Evolutionary conservation across 2,329 filamentous ascomycete genomes (phyloP), one percentile per base, ranked within the genome.

Genomic region (Fusarium ramigenum): DNA sequence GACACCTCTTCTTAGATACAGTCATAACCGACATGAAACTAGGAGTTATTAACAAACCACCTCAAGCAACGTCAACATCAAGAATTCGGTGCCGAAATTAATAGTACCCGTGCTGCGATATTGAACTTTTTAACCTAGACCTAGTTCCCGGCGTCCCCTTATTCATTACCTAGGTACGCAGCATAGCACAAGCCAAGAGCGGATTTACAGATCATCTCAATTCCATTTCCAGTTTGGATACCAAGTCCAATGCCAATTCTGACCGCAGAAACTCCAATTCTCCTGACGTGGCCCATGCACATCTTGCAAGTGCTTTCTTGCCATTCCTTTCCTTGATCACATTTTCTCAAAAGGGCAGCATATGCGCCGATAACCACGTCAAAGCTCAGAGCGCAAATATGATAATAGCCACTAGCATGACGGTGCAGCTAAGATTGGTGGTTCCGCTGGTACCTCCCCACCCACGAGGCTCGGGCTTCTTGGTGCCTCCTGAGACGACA

Each of bases 351-450:
- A 32, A 34, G 23, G 60, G 18, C 36, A 25, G n/a, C 42, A 36
- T n/a, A 49, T 43, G n/a, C 23, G 60, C 43, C 14, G n/a, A n/a
- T 40, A 23, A 36, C 36, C 15, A 34, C 37, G 53, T 18, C 16
- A 23, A 32, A 21, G 30, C 53, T 78, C 78, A 85, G 60, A 83
- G 67, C 50, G 80, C 64, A 43, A 82, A 78, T 77, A 81, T 78
- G 56, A 82, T 70, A 50, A 75, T 75, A 18, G 80, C 80, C 42
- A 83, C 65, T 59, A 84, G 72, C 80, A 85, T 80, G 70, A 84
- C 73, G 42, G 78, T 73, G 68, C 80, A 82, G 44, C 79, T 78
- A 32, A 83, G 75, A 61, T 80, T 79, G 66, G 80, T 78, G 25
- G 76, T 77, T 64, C 78, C 77, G 57, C 77, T 81, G 62, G 73